These are phyloP conservation scores for Trypanosoma lewisi DNA, from an alignment of 208 protist genomes.

Conservation along the genomic window DNA sequence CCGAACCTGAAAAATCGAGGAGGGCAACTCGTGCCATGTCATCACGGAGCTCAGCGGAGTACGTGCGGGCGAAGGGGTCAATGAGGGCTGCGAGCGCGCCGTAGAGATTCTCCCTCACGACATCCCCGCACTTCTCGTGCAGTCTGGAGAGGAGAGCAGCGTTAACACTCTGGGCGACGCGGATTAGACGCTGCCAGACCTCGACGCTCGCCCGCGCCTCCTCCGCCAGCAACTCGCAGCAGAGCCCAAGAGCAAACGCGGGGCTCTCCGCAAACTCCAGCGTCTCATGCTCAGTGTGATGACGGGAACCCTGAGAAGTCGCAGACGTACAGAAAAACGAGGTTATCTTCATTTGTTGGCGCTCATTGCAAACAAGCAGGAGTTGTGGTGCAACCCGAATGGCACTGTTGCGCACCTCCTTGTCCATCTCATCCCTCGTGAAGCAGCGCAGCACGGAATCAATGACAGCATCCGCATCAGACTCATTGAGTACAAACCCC, in stretches of 20 bases:
- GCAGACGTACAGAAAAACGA: constrained; percentile 27
- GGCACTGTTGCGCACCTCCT: constrained; percentile 32
- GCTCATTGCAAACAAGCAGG: constrained; percentile 15
- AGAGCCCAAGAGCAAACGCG: constrained; percentile 43
- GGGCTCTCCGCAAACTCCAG: constrained; percentile 40
- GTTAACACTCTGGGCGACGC: constrained; percentile 17
- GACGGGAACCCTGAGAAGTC: constrained; percentile 18
- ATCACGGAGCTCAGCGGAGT: constrained; percentile 15
- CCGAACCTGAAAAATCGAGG: constrained; percentile 3
- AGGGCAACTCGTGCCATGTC: constrained; percentile 16
- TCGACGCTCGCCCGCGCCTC: constrained; percentile 34
- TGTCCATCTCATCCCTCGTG: constrained; percentile 32
- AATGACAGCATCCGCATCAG: constrained; percentile 25
- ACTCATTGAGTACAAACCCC: constrained; percentile 12
- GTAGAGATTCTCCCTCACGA: constrained; percentile 14
- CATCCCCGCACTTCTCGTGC: not conserved
- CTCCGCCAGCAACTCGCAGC: constrained; percentile 36
- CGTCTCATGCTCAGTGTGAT: no score
- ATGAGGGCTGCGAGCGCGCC: constrained; percentile 19
- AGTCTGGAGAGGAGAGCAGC: constrained; percentile 11
- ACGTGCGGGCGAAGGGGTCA: constrained; percentile 16
- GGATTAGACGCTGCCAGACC: constrained; percentile 36
- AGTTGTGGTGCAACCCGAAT: constrained; percentile 33
- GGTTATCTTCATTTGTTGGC: constrained; percentile 37
- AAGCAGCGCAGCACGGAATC: constrained; percentile 41